Base-by-base conservation (phyloP, 352 stramenopile genomes). In the Pythium graminicola region DNA sequence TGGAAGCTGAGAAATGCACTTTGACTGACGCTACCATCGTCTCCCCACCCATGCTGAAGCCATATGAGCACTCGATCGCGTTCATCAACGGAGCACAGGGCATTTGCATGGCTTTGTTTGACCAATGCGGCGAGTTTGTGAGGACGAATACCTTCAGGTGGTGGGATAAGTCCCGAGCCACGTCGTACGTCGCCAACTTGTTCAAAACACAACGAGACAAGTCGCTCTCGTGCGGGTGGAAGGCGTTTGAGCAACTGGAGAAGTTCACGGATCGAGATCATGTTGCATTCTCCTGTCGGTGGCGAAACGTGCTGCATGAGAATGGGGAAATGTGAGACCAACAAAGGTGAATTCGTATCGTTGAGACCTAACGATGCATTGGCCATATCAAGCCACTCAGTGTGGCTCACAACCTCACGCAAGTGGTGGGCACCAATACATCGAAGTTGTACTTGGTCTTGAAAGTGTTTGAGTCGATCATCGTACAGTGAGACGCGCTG, bases 301-400 rank as follows among this genome's bases (percentile, higher is more conserved):
- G 74, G 68, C 20, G 60, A 64, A 48, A 74, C 85, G 50, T 86
- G 70, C 43, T 80, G 70, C 17, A 83, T 61, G 24, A 84, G 39
- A 31, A 82, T 41, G 0, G 69, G 57, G 32, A 68, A 82, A 20
- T 80, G 54, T 11, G 66, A 71, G 11, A 81, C 60, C 22, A 81
- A 46, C 36, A 81, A 13, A 5, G 44, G 24, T 10, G 11, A 7
- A 4, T 28, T 24, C 41, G 23, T 4, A 63, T 40, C 16, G 20
- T 14, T 9, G 8, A 6, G 8, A n/a, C n/a, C n/a, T n/a, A 69
- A 28, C 16, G 45, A 45, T 4, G 28, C 45, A 29, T 69, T 69
- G 19, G 52, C 43, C 31, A 58, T 45, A 10, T 60, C 45, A 6
- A 60, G 54, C 40, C 53, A 59, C 23, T 55, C 60, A 29, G 16